Base-by-base conservation (phyloP, 2,329 filamentous ascomycete species). In the Fonsecaea nubica region DNA sequence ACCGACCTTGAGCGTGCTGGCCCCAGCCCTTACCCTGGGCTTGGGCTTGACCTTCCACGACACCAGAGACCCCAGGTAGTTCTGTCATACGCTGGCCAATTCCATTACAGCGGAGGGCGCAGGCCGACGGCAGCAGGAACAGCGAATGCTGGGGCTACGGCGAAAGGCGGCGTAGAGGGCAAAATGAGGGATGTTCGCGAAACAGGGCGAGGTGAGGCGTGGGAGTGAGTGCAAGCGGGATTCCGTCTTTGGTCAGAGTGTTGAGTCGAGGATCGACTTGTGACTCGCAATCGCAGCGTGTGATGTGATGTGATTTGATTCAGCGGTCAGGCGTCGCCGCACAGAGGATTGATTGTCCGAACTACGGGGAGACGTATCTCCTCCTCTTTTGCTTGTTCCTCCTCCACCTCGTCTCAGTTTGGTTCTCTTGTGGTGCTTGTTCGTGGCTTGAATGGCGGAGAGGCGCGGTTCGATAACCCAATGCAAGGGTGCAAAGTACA, bases 31-130 rank as follows among this genome's bases (percentile, higher is more conserved):
- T 45, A 54, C 64, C 59, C 57, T 59, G 62, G 69, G 48, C 65
- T 66, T 57, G 63, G 68, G 57, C 63, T 68, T 60, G 66, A 66
- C 65, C 63, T 64, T 66, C 63, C 61, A 58, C 56, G 50, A 65
- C 55, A 60, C 63, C 62, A 40, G 58, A 56, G 38, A 57, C 63
- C 63, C 65, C 60, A 63, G 60, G 54, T 68, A 63, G 50, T 60
- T 18, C 52, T 70, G 65, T 70, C 68, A 70, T 70, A 62, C 65
- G 68, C 65, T 66, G 63, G 56, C 60, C 55, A 65, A 48, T 65
- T 70, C 68, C 68, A 70, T 70, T 66, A 66, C 68, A 32, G 42
- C 61, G 40, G 61, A 63, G 12, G 33, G 53, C 61, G 48, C 58
- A 61, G 25, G 63, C 53, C 58, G 35, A 54, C 25, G 45, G 32